A percentile compares a stretch with the other conserved stretches of the same genome.
These are phyloP conservation scores for Fonsecaea nubica DNA, from an alignment of 2,329 filamentous ascomycete species.

Conservation along the genomic window DNA sequence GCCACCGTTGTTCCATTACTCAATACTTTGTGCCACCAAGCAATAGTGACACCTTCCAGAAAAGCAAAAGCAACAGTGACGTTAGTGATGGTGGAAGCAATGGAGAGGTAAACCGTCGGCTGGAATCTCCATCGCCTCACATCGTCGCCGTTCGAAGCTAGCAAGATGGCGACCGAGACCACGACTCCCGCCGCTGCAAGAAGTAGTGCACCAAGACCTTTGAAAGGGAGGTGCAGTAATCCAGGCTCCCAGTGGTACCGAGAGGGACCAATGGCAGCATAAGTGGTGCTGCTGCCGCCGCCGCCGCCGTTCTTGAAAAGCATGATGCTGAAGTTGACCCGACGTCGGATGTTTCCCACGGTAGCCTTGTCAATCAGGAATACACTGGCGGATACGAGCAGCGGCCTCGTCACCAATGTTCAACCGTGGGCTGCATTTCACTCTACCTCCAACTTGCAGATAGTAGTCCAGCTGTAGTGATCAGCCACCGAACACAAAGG, in stretches of 20 bases:
- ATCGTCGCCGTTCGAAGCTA: background rate
- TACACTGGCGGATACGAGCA: background rate
- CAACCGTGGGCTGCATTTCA: background rate
- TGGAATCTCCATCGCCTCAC: slow-evolving; percentile 25
- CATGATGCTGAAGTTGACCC: background rate
- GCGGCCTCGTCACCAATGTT: background rate
- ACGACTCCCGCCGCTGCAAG: slow-evolving; percentile 14
- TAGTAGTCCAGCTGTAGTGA: too few species aligned
- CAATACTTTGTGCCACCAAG: slow-evolving; percentile 31
- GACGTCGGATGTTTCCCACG: background rate
- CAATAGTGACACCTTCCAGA: slow-evolving; percentile 23
- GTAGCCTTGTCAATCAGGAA: background rate
- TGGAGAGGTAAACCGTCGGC: slow-evolving; percentile 32
- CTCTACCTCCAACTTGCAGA: too few species aligned
- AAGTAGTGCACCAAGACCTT: slow-evolving; percentile 9
- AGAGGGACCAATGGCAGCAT: background rate
- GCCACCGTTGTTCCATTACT: slow-evolving; percentile 20
- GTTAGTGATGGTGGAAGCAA: slow-evolving; percentile 32
- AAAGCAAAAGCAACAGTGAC: slow-evolving; percentile 27
- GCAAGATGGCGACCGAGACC: slow-evolving; percentile 24
- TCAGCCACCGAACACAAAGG: too few species aligned
- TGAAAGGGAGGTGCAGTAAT: background rate
- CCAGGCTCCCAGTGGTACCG: background rate
- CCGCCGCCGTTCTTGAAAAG: background rate
- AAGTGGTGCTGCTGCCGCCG: background rate